A percentile compares a stretch with the other conserved stretches of the same genome.
Evolutionary conservation across 805 yeast genomes (phyloP).

Genomic region (Kregervanrija pseudodelftensis): DNA sequence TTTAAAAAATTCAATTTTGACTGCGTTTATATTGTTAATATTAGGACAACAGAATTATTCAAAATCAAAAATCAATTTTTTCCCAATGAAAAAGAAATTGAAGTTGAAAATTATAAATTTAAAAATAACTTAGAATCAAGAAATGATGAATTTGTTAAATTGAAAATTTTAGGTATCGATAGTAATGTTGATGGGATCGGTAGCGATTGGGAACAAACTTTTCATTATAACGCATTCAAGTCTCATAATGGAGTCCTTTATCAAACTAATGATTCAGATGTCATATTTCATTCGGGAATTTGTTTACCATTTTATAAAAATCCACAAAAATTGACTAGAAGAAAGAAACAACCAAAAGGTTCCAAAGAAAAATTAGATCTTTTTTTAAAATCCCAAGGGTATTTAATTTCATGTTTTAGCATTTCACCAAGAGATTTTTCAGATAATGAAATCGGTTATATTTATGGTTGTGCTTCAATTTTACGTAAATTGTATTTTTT

Average conservation of each 20-base stretch:
- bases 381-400: conserved; percentile 46
- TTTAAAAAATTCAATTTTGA: conserved; percentile 30
- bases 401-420: conserved; percentile 39
- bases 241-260: conserved; percentile 48
- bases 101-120: conserved; percentile 36
- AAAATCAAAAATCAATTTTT: conserved; percentile 34
- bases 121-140: conserved; percentile 30
- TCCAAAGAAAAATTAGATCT: conserved; percentile 30
- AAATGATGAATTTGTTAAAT: conserved; percentile 34
- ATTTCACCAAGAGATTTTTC: conserved; percentile 24
- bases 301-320: conserved; percentile 46
- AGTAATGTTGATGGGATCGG: conserved; percentile 24
- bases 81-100: conserved; percentile 38
- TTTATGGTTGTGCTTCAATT: conserved; percentile 39
- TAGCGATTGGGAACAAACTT: conserved; percentile 8
- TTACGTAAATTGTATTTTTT: conserved; percentile 40
- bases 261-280: conserved; percentile 23
- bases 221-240: conserved; percentile 39
- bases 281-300: conserved; percentile 40
- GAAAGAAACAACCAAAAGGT: conserved; percentile 12
- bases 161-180: conserved; percentile 40
- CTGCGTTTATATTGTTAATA: conserved; percentile 44
- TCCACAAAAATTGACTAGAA: conserved; percentile 38
- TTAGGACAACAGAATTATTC: conserved; percentile 41
- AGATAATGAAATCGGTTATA: conserved; percentile 35